These are phyloP conservation scores for Colletotrichum noveboracense DNA, from an alignment of 2,329 filamentous ascomycete species.

Conservation along the genomic window DNA sequence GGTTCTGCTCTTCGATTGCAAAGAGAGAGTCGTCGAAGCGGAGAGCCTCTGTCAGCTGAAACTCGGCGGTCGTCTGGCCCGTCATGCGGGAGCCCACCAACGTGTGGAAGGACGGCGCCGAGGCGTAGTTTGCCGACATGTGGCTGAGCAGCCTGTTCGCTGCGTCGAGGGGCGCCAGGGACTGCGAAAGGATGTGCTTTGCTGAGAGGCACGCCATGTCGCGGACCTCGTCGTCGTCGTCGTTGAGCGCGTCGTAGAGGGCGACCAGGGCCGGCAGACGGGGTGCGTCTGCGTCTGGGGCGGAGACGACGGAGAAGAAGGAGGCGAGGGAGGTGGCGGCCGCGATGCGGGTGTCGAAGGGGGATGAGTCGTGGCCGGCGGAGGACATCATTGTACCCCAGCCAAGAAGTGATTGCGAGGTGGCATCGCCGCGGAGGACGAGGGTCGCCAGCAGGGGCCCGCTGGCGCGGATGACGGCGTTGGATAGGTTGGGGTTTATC, in stretches of 20 bases:
- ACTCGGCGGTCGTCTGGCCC: conserved; percentile 37
- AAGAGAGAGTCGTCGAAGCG: conserved; percentile 75
- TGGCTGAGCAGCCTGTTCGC: conserved; percentile 48
- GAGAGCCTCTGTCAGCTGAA: conserved; percentile 51
- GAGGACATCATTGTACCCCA: conserved; percentile 57
- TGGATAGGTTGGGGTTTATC: conserved; percentile 53
- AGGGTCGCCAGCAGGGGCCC: conserved; percentile 48
- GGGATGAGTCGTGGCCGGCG: conserved; percentile 39
- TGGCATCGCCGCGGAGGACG: conserved; percentile 22
- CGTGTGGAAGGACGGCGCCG: conserved; percentile 39
- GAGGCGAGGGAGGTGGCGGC: conserved; percentile 60
- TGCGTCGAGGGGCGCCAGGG: conserved; percentile 55
- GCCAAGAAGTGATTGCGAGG: conserved; percentile 29
- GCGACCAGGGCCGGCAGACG: conserved; percentile 65
- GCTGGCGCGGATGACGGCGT: conserved; percentile 53
- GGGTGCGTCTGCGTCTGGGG: conserved; percentile 28
- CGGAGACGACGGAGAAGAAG: conserved; percentile 44
- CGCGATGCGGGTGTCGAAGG: conserved; percentile 69
- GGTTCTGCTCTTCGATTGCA: conserved; percentile 87
- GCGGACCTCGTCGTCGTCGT: conserved; percentile 91
- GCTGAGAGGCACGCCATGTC: conserved; percentile 63
- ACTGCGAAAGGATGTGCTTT: conserved; percentile 46
- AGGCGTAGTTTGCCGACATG: conserved; percentile 42
- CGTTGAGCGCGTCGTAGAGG: conserved; percentile 79
- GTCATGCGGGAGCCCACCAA: conserved; percentile 49